Base-by-base conservation (phyloP, 441 rosid genomes). In the Corymbia calophylla region DNA sequence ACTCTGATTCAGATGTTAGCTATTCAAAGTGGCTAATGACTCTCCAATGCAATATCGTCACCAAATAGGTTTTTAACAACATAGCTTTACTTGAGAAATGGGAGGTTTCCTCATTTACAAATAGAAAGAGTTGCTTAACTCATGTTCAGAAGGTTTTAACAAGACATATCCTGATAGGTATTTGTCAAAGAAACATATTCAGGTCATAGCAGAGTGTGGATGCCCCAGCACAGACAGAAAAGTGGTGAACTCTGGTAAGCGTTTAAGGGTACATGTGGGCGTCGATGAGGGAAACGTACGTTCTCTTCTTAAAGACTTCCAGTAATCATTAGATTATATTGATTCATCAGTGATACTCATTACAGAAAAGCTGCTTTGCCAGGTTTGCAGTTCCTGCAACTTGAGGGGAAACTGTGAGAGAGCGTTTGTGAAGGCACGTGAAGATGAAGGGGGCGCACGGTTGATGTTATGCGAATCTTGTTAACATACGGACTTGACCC, bases 361-460 rank as follows among this genome's bases (percentile, higher is more conserved):
- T 87, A 60, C 29, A 53, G 88, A 14, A 14, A 60, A 87, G 58
- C 86, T 64, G 62, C 92, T 91, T 84, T 91, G 53, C 88, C 91
- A 97, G 98, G 97, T 95, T 90, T 96, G 99, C 94, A 94, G 99
- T 92, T 93, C 96, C 91, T 97, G 99, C 93, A 93, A 91, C 91
- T 93, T 96, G 91, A 95, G 99, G 92, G 99, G 98, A 88, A 94
- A 94, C 90, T 97, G 99, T 91, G 98, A 95, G 88, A 95, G 99
- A 90, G 98, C 98, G 19, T 97, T 94, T 89, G 95, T 94, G 64
- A 94, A 93, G 91, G 95, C 95, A 49, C 93, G 90, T 31, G 95
- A 94, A 89, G 94, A 93, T 87, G 95, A 97, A 93, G 94, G 93
- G 97, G 93, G 55, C 93, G 95, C 87, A 96, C 97, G 23, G 94